These are phyloP conservation scores for Pseudocercospora musae DNA, from an alignment of 2,329 filamentous ascomycete genomes.

Conservation along the genomic window DNA sequence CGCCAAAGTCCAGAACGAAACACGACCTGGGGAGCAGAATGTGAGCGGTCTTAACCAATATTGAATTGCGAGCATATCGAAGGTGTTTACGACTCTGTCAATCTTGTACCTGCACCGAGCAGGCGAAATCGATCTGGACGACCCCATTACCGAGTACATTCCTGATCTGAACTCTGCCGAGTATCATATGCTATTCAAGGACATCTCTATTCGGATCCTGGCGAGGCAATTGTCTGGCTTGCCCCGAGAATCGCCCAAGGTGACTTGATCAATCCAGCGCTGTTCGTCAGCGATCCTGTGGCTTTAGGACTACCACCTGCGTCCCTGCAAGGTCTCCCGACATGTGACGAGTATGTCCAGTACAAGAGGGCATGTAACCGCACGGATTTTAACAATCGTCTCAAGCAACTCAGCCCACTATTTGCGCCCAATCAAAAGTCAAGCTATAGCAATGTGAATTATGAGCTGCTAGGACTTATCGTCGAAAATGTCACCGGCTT, in stretches of 20 bases:
- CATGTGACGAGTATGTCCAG: slow-evolving; percentile 36
- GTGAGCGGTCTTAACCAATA: slow-evolving; percentile 42
- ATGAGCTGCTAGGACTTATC: slow-evolving; percentile 41
- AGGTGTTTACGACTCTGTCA: slow-evolving; percentile 51
- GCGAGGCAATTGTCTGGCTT: slow-evolving; percentile 44
- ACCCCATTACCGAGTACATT: slow-evolving; percentile 44
- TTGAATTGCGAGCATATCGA: slow-evolving; percentile 40
- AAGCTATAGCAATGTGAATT: slow-evolving; percentile 44
- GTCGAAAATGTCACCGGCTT: slow-evolving; percentile 39
- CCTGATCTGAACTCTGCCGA: slow-evolving; percentile 47
- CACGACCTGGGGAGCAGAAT: slow-evolving; percentile 36
- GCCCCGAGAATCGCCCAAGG: slow-evolving; percentile 38
- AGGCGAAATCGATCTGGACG: slow-evolving; percentile 47
- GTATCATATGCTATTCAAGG: slow-evolving; percentile 41
- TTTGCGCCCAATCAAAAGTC: slow-evolving; percentile 44
- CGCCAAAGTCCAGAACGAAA: slow-evolving; percentile 36
- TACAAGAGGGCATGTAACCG: slow-evolving; percentile 33
- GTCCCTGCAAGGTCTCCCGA: slow-evolving; percentile 31
- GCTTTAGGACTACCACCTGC: slow-evolving; percentile 38
- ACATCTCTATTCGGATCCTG: slow-evolving; percentile 43
- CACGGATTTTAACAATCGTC: slow-evolving; percentile 34
- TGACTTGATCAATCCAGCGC: slow-evolving; percentile 14
- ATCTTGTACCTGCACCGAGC: slow-evolving; percentile 54
- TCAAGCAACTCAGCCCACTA: slow-evolving; percentile 35
- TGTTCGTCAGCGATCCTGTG: slow-evolving; percentile 16